phyloP scores from a whole-genome alignment of 345 rosid species.

The Salix purpurea region DNA sequence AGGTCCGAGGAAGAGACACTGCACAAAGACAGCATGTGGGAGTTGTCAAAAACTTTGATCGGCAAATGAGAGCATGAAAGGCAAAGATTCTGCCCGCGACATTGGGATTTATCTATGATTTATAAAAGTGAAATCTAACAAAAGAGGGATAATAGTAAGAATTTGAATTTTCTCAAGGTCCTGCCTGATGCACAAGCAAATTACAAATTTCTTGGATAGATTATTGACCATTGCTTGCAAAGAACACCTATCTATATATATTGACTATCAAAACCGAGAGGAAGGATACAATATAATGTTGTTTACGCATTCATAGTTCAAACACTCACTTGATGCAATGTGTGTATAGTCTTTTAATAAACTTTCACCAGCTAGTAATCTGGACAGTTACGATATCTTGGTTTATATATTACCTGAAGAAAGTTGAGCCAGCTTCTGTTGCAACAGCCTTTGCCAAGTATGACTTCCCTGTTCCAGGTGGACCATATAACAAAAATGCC shows the following conservation, averaged over 20 bases:
- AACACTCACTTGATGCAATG: neutral
- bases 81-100: neutral
- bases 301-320: neutral
- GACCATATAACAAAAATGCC: conserved; percentile 81
- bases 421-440: conserved; percentile 87
- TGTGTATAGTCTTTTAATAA: neutral
- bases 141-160: neutral
- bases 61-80: neutral
- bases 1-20: conserved; percentile 93
- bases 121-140: neutral
- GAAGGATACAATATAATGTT: neutral
- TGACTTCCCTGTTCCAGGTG: conserved; percentile 93
- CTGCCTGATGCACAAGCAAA: neutral
- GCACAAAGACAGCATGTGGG: neutral
- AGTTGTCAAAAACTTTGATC: neutral
- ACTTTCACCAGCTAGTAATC: too few relatives aligned
- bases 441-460: conserved; percentile 93
- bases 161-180: neutral
- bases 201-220: neutral
- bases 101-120: neutral
- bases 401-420: conserved; percentile 61
- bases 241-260: neutral
- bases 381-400: neutral
- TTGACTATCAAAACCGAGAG: neutral
- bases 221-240: neutral